A percentile compares a stretch with the other conserved stretches of the same genome.
phyloP scores from a whole-genome alignment of 1,284 basidiomycete genomes.

The Ganoderma sp. region DNA sequence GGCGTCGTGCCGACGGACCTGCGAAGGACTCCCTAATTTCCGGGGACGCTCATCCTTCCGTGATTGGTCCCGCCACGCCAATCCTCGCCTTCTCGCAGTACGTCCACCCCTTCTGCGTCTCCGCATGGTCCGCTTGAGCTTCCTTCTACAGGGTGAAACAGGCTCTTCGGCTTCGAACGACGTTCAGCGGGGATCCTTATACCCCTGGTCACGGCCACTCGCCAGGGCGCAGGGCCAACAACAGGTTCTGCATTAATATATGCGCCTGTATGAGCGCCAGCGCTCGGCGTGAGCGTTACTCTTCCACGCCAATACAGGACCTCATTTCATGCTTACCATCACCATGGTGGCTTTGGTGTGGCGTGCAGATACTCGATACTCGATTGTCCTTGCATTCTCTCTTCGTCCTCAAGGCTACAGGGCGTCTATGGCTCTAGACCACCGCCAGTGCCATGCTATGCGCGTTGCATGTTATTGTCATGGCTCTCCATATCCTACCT shows the following conservation, averaged over 20 bases:
- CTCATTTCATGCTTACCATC: constrained; percentile 17
- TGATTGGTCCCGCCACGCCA: constrained; percentile 8
- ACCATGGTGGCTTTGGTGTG: neutral
- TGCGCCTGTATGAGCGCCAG: constrained; percentile 9
- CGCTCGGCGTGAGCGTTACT: constrained; percentile 8
- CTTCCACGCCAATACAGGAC: constrained; percentile 3
- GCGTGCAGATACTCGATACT: constrained; percentile 8
- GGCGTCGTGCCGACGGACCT: constrained; percentile 9
- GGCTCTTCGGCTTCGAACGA: constrained; percentile 5
- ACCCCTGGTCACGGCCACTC: constrained; percentile 3
- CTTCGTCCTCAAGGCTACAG: constrained; percentile 17
- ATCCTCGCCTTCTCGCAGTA: constrained; percentile 16
- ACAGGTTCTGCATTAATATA: constrained; percentile 6
- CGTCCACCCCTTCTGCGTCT: constrained; percentile 6
- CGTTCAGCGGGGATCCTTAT: neutral
- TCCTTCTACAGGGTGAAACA: constrained; percentile 1
- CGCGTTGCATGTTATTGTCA: constrained; percentile 6
- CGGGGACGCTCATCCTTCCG: constrained; percentile 12
- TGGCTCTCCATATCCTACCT: constrained; percentile 8
- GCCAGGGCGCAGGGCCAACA: constrained; percentile 17
- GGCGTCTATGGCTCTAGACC: constrained; percentile 13
- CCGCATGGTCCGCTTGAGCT: constrained; percentile 13
- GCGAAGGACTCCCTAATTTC: constrained; percentile 16
- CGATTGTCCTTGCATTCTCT: constrained; percentile 19
- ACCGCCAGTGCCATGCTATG: constrained; percentile 7